Conservation (phyloP, 2,329 filamentous ascomycete genomes). For the Dactylonectria macrodidyma region DNA sequence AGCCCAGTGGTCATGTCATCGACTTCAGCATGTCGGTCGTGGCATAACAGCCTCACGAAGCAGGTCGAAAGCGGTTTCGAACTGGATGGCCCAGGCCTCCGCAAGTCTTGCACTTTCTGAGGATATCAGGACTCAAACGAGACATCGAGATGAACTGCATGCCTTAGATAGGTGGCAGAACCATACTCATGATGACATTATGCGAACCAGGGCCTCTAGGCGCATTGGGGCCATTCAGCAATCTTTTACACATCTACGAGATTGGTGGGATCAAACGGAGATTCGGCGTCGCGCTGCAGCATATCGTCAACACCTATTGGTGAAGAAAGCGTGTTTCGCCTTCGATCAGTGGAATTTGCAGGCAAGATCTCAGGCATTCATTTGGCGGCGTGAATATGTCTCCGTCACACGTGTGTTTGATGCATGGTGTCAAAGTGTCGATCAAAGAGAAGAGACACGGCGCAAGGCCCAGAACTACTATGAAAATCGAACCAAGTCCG, state of each 20-base stretch:
- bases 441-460: constrained; percentile 39
- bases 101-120: constrained; percentile 30
- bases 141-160: constrained; percentile 30
- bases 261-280: constrained; percentile 53
- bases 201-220: constrained; percentile 26
- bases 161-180: constrained; percentile 44
- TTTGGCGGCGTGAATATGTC: constrained; percentile 53
- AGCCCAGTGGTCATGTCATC: constrained; percentile 49
- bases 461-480: constrained; percentile 38
- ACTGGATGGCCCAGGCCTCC: constrained; percentile 43
- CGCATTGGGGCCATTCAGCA: constrained; percentile 41
- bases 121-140: constrained; percentile 38
- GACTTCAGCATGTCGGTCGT: constrained; percentile 40
- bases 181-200: constrained; percentile 26
- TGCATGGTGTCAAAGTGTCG: constrained; percentile 47
- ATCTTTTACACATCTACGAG: constrained; percentile 44
- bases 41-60: constrained; percentile 36
- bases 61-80: constrained; percentile 37
- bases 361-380: constrained; percentile 52
- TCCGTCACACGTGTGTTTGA: constrained; percentile 47
- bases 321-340: constrained; percentile 37
- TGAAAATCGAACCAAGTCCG: constrained; percentile 32
- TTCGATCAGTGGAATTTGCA: constrained; percentile 53
- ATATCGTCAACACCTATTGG: constrained; percentile 41
- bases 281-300: constrained; percentile 42